Evolutionary conservation across 768 basidiomycete genomes (phyloP), one percentile per base, ranked within the genome.

Genomic region (Russula lepida): DNA sequence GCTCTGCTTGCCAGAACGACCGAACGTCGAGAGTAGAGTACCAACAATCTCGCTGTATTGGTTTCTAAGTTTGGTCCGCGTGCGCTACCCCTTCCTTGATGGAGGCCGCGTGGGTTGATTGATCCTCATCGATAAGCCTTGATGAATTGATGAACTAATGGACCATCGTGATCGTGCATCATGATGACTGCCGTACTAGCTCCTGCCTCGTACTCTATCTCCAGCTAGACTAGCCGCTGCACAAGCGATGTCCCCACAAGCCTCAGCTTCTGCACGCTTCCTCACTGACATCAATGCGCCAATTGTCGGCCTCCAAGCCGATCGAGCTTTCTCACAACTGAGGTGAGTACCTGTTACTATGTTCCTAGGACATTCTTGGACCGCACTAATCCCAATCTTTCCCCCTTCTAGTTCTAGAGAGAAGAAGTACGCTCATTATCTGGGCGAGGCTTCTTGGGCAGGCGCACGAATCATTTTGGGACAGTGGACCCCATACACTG

Each of bases 381-480:
- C 23, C 49, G 12, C n/a, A 13, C 51, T 52, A 32, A 53, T 9
- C 11, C 25, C 27, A 1, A 12, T 19, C 5, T 21, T n/a, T 23
- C 4, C 12, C 2, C 56, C 37, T 54, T 58, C 60, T 39, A 92
- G 89, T 54, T 75, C 81, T 6, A 80, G 79, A 66, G 91, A 93
- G 69, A 87, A 89, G 74, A 79, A 84, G 62, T 94, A 94, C 68
- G 80, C 86, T 2, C 89, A 93, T 72, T 84, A 81, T 68, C 54
- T 91, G 15, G 80, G 78, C 21, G 68, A 81, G 64, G 91, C 90
- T 6, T 83, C 84, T 1, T 94, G 92, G 92, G 88, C 88, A 0
- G 92, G 92, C 30, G 88, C 82, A 53, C 79, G 87, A 43, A 87
- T 94, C 72, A 88, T 92, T 57, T 87, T 90, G 74, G 85, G 77